Conservation (phyloP, 2,329 filamentous ascomycete species). For the Exophiala oligosperma region DNA sequence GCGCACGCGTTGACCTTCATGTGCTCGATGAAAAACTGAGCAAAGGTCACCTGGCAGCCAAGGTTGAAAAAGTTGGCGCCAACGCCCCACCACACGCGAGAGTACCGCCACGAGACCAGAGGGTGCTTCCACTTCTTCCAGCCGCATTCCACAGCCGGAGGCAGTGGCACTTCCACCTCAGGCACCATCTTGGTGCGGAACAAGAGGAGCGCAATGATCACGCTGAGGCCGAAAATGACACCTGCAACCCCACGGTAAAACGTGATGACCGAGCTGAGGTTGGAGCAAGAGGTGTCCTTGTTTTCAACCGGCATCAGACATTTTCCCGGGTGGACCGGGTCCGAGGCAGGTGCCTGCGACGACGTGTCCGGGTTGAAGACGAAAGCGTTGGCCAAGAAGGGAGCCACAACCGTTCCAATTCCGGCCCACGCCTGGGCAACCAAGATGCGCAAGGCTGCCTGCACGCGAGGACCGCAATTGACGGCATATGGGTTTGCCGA, state of each 20-base stretch:
- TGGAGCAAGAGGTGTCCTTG: conserved; percentile 45
- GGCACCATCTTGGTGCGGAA: conserved; percentile 70
- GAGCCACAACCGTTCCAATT: conserved; percentile 71
- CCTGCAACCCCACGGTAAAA: conserved; percentile 74
- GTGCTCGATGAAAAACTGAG: conserved; percentile 72
- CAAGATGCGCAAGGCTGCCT: conserved; percentile 75
- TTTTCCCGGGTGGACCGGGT: conserved; percentile 19
- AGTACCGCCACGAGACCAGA: conserved; percentile 56
- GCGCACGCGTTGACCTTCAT: conserved; percentile 59
- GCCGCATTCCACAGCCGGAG: conserved; percentile 54
- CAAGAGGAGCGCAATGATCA: conserved; percentile 38
- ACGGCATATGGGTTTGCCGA: conserved; percentile 75
- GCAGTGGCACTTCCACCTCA: conserved; percentile 69
- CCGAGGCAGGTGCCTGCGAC: conserved; percentile 5
- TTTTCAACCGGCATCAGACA: conserved; percentile 41
- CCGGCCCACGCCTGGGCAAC: conserved; percentile 76
- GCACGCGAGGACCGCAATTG: conserved; percentile 73
- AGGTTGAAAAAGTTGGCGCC: conserved; percentile 79
- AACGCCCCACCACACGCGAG: conserved; percentile 72
- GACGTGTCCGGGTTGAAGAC: conserved; percentile 58
- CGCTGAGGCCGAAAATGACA: conserved; percentile 66
- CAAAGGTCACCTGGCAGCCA: conserved; percentile 63
- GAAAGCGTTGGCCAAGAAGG: conserved; percentile 62
- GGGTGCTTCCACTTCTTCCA: conserved; percentile 29
- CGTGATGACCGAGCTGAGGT: conserved; percentile 70